These are phyloP conservation scores for Metschnikowia aberdeeniae DNA, from an alignment of 805 yeast species.

Conservation along the genomic window DNA sequence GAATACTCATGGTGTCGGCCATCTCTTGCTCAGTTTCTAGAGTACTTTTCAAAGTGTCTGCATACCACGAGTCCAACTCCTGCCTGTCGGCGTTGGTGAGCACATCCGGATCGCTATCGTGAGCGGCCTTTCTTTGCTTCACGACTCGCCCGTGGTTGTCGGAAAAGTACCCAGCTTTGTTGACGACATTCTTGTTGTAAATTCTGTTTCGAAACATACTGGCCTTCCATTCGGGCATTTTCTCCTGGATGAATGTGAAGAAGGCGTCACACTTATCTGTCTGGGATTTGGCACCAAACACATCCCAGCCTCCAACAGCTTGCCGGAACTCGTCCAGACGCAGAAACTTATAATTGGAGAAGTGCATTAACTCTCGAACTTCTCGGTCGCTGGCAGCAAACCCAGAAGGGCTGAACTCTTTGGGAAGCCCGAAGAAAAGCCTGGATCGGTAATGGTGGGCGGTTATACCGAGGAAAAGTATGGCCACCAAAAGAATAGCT, in stretches of 20 bases:
- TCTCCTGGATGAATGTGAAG: slow-evolving; percentile 9
- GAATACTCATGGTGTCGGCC: slow-evolving; percentile 17
- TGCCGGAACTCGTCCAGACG: slow-evolving; percentile 8
- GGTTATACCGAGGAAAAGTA: slow-evolving; percentile 3
- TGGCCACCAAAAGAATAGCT: slow-evolving; percentile 3
- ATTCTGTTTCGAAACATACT: background rate
- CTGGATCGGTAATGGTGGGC: slow-evolving; percentile 4
- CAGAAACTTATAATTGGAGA: slow-evolving; percentile 11
- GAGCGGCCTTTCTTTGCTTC: background rate
- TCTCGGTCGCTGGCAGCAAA: slow-evolving; percentile 5
- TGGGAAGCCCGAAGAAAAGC: background rate
- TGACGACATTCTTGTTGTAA: slow-evolving; percentile 13
- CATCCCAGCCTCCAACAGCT: slow-evolving; percentile 10
- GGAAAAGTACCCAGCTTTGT: slow-evolving; percentile 7
- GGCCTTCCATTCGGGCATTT: slow-evolving; percentile 14
- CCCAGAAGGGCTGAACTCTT: slow-evolving; percentile 2
- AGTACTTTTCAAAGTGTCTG: slow-evolving; percentile 3
- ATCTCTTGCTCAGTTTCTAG: slow-evolving; percentile 11
- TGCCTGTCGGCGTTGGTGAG: slow-evolving; percentile 6
- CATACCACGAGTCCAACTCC: slow-evolving; percentile 2
- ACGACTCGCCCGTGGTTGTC: slow-evolving; percentile 1
- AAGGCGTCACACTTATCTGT: slow-evolving; percentile 10
- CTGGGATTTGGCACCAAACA: slow-evolving; percentile 8
- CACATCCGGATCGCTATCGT: slow-evolving; percentile 1
- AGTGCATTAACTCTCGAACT: slow-evolving; percentile 12